A percentile compares a stretch with the other conserved stretches of the same genome.
These are phyloP conservation scores for Posidonia oceanica DNA, from an alignment of 116 monocot genomes.

Conservation along the genomic window DNA sequence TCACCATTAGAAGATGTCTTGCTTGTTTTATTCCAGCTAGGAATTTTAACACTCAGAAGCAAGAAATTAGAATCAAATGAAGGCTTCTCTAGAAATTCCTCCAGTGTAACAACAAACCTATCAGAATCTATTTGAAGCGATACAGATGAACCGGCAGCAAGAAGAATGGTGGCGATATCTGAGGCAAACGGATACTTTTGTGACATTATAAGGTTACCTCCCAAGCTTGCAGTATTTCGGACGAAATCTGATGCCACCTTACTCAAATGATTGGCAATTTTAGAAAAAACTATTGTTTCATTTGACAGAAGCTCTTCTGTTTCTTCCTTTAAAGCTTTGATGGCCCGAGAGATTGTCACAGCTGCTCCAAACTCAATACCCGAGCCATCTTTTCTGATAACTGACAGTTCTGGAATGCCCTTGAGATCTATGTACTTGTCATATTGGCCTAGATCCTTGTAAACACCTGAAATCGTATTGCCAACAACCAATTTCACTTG, in stretches of 20 bases:
- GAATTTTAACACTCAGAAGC: constrained; percentile 56
- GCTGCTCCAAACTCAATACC: constrained; percentile 70
- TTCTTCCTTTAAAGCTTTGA: constrained; percentile 50
- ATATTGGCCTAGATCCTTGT: constrained; percentile 43
- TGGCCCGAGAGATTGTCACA: constrained; percentile 53
- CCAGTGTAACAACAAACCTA: constrained; percentile 30
- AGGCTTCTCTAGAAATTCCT: constrained; percentile 48
- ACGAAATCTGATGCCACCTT: constrained; percentile 66
- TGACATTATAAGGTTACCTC: constrained; percentile 81
- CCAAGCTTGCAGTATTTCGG: constrained; percentile 75
- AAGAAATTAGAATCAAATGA: constrained; percentile 25
- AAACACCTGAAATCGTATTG: constrained; percentile 61
- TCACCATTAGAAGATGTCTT: not conserved
- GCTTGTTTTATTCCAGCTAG: constrained; percentile 22
- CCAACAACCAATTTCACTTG: constrained; percentile 56
- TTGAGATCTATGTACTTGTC: constrained; percentile 60
- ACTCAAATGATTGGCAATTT: constrained; percentile 70
- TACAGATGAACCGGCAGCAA: constrained; percentile 47
- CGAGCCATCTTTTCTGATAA: constrained; percentile 23
- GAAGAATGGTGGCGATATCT: constrained; percentile 76
- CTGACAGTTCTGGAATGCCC: constrained; percentile 47
- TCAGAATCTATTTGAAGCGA: constrained; percentile 25
- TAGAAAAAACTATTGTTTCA: constrained; percentile 29
- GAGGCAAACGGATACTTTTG: constrained; percentile 67
- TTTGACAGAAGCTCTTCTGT: not conserved